phyloP scores from a whole-genome alignment of 176 grass and related monocot species.

The Tillandsia fasciculata region DNA sequence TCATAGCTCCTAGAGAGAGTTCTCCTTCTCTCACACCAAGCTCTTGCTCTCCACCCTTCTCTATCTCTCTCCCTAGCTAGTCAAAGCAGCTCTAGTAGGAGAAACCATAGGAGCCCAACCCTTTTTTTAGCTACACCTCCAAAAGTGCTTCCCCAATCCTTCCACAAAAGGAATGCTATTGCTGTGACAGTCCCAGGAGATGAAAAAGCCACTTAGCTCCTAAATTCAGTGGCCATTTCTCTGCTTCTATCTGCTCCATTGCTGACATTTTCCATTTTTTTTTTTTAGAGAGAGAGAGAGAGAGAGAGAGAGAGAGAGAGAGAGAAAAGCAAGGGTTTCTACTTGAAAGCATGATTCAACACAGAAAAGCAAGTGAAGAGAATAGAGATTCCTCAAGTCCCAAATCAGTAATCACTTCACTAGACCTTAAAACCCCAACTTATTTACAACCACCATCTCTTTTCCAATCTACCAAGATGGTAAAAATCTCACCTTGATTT shows the following conservation, averaged over 20 bases:
- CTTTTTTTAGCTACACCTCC: background rate
- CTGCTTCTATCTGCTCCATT: background rate
- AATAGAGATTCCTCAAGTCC: conserved; percentile 26
- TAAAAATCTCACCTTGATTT: conserved; percentile 11
- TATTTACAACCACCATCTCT: conserved; percentile 27
- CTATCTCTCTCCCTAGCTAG: background rate
- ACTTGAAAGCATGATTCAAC: conserved; percentile 19
- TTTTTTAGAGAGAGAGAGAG: background rate
- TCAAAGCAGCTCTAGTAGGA: background rate
- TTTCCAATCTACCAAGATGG: conserved; percentile 28
- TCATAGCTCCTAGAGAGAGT: too few relatives aligned
- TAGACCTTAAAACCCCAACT: background rate
- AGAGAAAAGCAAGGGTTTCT: background rate
- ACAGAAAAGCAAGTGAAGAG: conserved; percentile 27
- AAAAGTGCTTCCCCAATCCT: background rate
- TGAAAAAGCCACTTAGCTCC: background rate
- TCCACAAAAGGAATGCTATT: conserved; percentile 7
- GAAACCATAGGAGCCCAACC: background rate
- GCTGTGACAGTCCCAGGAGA: background rate
- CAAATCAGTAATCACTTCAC: conserved; percentile 14
- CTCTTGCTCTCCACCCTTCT: background rate
- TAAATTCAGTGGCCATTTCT: background rate
- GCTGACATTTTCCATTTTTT: background rate
- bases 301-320: background rate
- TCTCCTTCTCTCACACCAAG: background rate